Percentiles rank a stretch among this genome's conserved stretches.
phyloP scores from a whole-genome alignment of 225 moss, liverwort and hornwort genomes.

The Marchantia polymorpha region DNA sequence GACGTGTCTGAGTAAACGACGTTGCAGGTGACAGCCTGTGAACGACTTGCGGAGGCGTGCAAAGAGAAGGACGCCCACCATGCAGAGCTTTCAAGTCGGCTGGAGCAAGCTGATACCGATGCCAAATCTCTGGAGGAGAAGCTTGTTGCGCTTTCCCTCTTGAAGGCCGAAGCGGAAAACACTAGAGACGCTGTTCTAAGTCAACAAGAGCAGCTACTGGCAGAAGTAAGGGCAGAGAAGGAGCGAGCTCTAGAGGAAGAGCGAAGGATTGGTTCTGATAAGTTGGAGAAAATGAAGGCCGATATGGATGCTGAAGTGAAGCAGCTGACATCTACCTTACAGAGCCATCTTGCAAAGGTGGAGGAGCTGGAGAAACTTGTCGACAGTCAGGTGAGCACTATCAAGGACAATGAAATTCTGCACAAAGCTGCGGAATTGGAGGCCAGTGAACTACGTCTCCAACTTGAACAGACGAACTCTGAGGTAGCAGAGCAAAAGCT shows the following conservation, averaged over 20 bases:
- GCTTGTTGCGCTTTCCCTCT: conserved; percentile 12
- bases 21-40: conserved; percentile 35
- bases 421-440: conserved; percentile 23
- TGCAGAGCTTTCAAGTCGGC: conserved; percentile 12
- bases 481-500: conserved; percentile 22
- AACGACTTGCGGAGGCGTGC: conserved; percentile 33
- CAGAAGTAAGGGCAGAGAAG: conserved; percentile 26
- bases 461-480: conserved; percentile 23
- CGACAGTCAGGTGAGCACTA: conserved; percentile 21
- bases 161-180: conserved; percentile 28
- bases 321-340: conserved; percentile 24
- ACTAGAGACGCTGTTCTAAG: conserved; percentile 25
- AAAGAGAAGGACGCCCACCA: conserved; percentile 36
- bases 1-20: background rate
- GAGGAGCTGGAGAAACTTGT: conserved; percentile 36
- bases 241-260: conserved; percentile 33
- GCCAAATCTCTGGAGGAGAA: conserved; percentile 28
- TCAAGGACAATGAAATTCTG: conserved; percentile 32
- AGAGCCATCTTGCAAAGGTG: conserved; percentile 22
- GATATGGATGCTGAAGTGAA: conserved; percentile 35
- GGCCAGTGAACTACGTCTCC: conserved; percentile 21
- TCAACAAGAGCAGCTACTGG: conserved; percentile 27
- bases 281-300: conserved; percentile 29
- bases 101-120: conserved; percentile 25
- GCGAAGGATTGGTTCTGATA: conserved; percentile 21